These are phyloP conservation scores for Aspergillus haitiensis DNA, from an alignment of 495 filamentous ascomycete species.

Conservation along the genomic window DNA sequence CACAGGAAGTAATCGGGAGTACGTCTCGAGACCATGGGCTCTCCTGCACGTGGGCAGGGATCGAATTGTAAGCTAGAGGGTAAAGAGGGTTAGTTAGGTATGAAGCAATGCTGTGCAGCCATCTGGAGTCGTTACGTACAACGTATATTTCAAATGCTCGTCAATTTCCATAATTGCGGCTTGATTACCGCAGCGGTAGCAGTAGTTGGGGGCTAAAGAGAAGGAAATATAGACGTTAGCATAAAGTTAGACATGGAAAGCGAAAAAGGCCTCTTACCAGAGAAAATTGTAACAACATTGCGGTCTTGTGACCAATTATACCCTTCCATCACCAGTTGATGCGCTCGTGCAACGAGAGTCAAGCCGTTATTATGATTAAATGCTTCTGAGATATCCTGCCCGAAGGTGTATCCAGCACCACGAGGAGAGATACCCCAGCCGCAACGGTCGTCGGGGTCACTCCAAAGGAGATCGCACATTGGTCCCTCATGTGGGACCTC, in stretches of 20 bases:
- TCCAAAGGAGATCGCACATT: conserved; percentile 98
- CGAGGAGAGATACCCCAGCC: conserved; percentile 98
- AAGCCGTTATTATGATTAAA: conserved; percentile 99
- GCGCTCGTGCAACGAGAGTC: conserved; percentile 89
- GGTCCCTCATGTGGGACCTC: conserved; percentile 98
- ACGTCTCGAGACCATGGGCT: conserved; percentile 97
- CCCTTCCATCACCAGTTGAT: conserved; percentile 97
- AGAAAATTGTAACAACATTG: conserved; percentile 98
- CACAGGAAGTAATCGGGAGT: conserved; percentile 99
- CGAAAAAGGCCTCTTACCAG: conserved; percentile 57
- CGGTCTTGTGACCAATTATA: conserved; percentile 98
- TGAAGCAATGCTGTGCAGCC: neutral
- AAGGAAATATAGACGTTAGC: conserved; percentile 7
- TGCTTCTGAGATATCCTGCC: conserved; percentile 98
- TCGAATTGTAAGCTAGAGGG: conserved; percentile 91
- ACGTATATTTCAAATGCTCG: conserved; percentile 98
- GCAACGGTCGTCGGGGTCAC: conserved; percentile 96
- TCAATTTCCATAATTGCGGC: conserved; percentile 99
- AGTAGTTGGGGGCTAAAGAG: conserved; percentile 84
- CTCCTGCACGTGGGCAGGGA: conserved; percentile 93
- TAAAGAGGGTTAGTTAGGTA: conserved; percentile 20
- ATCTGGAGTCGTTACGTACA: conserved; percentile 61
- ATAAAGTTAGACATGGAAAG: neutral
- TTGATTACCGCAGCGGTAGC: conserved; percentile 97
- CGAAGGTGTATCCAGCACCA: conserved; percentile 98